These are phyloP conservation scores for Globisporangium canariense DNA, from an alignment of 352 stramenopile species.

Conservation along the genomic window DNA sequence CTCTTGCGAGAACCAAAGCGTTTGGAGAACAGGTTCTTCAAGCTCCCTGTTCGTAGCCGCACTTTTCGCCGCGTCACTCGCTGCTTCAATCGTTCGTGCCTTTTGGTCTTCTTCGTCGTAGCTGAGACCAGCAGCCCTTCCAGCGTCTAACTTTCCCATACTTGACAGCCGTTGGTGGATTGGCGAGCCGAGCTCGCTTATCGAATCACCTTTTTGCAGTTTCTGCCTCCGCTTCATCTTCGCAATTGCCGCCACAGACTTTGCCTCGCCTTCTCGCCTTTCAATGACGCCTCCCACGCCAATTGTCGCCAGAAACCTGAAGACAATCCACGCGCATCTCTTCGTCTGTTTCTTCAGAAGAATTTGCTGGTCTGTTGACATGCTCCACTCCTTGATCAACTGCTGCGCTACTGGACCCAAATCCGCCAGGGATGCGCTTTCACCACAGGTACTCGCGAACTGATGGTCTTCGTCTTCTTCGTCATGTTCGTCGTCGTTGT, in stretches of 20 bases:
- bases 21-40: slow-evolving; percentile 72
- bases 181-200: slow-evolving; percentile 18
- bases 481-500: slow-evolving; percentile 30
- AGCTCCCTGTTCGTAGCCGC: slow-evolving; percentile 70
- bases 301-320: slow-evolving; percentile 71
- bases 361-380: slow-evolving; percentile 65
- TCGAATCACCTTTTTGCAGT: slow-evolving; percentile 35
- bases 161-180: slow-evolving; percentile 15
- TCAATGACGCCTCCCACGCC: slow-evolving; percentile 70
- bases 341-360: slow-evolving; percentile 68
- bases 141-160: slow-evolving; percentile 19
- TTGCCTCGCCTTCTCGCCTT: slow-evolving; percentile 67
- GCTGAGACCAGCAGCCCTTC: slow-evolving; percentile 22
- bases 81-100: slow-evolving; percentile 60
- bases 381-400: slow-evolving; percentile 40
- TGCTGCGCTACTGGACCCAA: slow-evolving; percentile 6
- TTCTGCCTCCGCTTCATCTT: slow-evolving; percentile 75
- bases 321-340: slow-evolving; percentile 77
- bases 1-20: slow-evolving; percentile 86
- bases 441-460: neutral
- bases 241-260: slow-evolving; percentile 53
- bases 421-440: neutral
- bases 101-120: slow-evolving; percentile 56
- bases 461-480: slow-evolving; percentile 18
- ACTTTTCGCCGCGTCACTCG: slow-evolving; percentile 75